Evolutionary conservation across 2,329 filamentous ascomycete genomes (phyloP).

Genomic region (Arthrocladium fulminans): DNA sequence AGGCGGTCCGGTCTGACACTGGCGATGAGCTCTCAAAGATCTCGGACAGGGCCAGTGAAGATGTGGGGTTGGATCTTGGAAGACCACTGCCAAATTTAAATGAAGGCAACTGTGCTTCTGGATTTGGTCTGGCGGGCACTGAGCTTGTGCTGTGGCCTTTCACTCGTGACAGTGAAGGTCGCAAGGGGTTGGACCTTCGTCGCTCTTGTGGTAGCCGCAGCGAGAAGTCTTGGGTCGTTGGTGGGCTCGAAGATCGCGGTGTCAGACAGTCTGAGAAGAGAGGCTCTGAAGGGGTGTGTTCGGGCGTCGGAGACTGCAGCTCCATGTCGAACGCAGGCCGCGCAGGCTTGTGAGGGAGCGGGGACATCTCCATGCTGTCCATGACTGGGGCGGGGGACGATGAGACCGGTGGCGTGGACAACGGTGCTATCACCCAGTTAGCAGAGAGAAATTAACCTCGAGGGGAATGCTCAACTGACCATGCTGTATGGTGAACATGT

Average conservation of each 20-base stretch:
- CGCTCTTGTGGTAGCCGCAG: constrained; percentile 29
- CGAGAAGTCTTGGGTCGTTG: constrained; percentile 9
- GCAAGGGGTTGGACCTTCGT: constrained; percentile 58
- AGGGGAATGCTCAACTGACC: constrained; percentile 31
- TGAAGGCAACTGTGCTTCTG: constrained; percentile 58
- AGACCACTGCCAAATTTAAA: constrained; percentile 64
- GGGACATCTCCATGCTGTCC: constrained; percentile 89
- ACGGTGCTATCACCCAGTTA: constrained; percentile 47
- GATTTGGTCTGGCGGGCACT: constrained; percentile 51
- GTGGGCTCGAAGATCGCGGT: constrained; percentile 1
- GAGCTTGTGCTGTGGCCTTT: constrained; percentile 66
- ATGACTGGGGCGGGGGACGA: constrained; percentile 63
- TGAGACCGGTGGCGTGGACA: constrained; percentile 76
- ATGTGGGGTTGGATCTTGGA: constrained; percentile 34
- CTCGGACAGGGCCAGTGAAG: constrained; percentile 63
- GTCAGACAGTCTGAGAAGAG: constrained; percentile 7
- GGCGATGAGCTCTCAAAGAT: constrained; percentile 75
- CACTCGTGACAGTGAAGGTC: constrained; percentile 64
- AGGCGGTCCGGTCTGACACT: constrained; percentile 31
- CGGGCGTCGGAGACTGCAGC: constrained; percentile 63
- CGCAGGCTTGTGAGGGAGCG: constrained; percentile 75
- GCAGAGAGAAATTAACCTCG: background rate
- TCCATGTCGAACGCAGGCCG: constrained; percentile 56
- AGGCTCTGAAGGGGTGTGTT: constrained; percentile 33
- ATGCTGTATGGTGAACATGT: constrained; percentile 49